Base-by-base conservation (phyloP, 2,329 filamentous ascomycete species). In the Cercospora sp. region DNA sequence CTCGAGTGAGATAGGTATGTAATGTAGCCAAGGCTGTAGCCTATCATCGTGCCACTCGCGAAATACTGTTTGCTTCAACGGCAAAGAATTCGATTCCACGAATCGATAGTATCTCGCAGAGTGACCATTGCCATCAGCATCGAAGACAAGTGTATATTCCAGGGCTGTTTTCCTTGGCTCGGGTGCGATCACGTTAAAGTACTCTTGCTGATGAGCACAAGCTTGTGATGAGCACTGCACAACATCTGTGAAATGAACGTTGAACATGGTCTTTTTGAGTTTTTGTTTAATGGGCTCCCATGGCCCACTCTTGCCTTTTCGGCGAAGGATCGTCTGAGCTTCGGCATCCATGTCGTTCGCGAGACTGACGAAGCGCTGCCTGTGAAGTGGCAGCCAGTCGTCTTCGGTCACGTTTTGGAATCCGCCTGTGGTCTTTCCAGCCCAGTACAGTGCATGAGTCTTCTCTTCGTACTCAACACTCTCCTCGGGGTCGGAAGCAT, bases 31-130 rank as follows among this genome's bases (percentile, higher is more conserved):
- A 0, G 90, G 85, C 2, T 92, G 82, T 1, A 94, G 82, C 73
- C 77, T 82, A 74, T 71, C 83, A 76, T 94, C 91, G 75, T 94
- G 91, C 92, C 91, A 95, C 77, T 95, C 92, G 20, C 87, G 85
- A 80, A 89, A 95, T 23, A 94, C 82, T 0, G 91, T 93, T 5
- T 89, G 87, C 80, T 94, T 95, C 80, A 95, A 87, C 0, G 90
- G 90, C 9, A 94, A 78, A 13, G 87, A 89, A 1, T 87, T 91
- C 28, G 88, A 91, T 36, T 86, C 83, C 18, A 94, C 81, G 77
- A 94, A 93, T 0, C 73, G 76, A 7, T 76, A 75, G 63, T 80
- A 82, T 13, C 81, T 77, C 7, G 79, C 80, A 13, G 75, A 78
- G 73, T 81, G 81, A 16, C 74, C 77, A 72, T 89, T 88, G 1